A percentile compares a stretch with the other conserved stretches of the same genome.
Conservation (phyloP, 2,329 filamentous ascomycete species). For the Beauveria rudraprayagi region DNA sequence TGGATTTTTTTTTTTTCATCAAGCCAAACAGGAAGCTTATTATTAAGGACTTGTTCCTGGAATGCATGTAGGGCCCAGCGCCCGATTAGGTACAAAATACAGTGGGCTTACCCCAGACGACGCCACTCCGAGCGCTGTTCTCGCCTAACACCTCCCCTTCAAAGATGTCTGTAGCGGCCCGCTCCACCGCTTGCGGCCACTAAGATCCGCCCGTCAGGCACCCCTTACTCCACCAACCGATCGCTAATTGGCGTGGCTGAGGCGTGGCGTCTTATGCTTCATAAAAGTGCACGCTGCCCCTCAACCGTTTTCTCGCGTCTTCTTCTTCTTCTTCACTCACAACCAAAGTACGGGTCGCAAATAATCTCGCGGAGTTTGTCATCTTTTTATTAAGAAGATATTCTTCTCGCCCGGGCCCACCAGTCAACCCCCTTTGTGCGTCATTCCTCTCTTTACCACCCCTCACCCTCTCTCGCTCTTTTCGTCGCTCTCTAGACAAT, state of each 20-base stretch:
- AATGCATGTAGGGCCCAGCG: neutral
- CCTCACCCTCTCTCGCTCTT: conserved; percentile 34
- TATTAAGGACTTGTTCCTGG: neutral
- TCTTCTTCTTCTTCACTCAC: conserved; percentile 43
- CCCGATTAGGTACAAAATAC: neutral
- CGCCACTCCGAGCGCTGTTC: neutral
- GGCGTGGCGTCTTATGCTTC: conserved; percentile 16
- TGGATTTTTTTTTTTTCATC: no score
- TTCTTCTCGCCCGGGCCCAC: conserved; percentile 48
- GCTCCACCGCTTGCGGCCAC: neutral
- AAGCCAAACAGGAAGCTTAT: no score
- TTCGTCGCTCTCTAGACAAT: conserved; percentile 44
- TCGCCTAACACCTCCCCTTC: neutral
- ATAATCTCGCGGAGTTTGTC: conserved; percentile 42
- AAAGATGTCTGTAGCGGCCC: neutral
- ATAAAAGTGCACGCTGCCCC: conserved; percentile 24
- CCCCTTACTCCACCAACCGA: neutral
- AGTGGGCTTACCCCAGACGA: conserved; percentile 4
- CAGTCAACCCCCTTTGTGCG: conserved; percentile 32
- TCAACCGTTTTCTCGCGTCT: conserved; percentile 26
- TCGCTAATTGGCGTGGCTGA: conserved; percentile 1
- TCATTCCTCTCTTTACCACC: conserved; percentile 27
- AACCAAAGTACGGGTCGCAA: conserved; percentile 52
- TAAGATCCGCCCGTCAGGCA: neutral
- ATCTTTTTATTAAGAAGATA: conserved; percentile 36